Conservation (phyloP, 805 yeast genomes). For the Metschnikowia dekortorum region DNA sequence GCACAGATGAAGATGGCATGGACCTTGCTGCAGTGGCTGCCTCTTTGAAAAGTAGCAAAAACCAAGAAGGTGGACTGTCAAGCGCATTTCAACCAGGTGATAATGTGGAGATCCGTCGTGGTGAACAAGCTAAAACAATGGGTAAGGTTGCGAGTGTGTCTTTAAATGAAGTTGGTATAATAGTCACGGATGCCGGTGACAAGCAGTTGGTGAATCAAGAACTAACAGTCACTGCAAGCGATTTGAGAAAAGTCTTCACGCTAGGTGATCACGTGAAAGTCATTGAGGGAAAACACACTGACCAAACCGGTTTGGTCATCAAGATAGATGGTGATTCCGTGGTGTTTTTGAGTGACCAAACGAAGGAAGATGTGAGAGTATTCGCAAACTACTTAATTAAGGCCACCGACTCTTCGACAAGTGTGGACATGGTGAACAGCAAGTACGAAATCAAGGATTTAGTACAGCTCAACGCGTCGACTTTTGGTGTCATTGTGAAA, state of each 20-base stretch:
- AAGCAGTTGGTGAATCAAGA: slow-evolving; percentile 49
- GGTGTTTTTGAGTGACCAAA: slow-evolving; percentile 83
- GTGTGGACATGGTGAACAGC: slow-evolving; percentile 59
- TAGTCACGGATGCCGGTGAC: slow-evolving; percentile 54
- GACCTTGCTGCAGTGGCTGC: slow-evolving; percentile 85
- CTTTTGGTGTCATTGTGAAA: slow-evolving; percentile 83
- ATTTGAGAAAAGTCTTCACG: slow-evolving; percentile 77
- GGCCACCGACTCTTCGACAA: slow-evolving; percentile 76
- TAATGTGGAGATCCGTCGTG: slow-evolving; percentile 83
- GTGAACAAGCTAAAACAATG: slow-evolving; percentile 87
- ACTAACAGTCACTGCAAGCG: slow-evolving; percentile 76
- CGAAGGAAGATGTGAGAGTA: slow-evolving; percentile 83
- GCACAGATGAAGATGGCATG: slow-evolving; percentile 73
- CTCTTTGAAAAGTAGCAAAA: slow-evolving; percentile 57
- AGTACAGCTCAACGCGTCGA: slow-evolving; percentile 79
- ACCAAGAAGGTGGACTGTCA: slow-evolving; percentile 23
- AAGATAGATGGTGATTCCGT: slow-evolving; percentile 79
- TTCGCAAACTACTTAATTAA: slow-evolving; percentile 87
- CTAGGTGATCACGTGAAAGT: slow-evolving; percentile 96
- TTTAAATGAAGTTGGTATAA: slow-evolving; percentile 48
- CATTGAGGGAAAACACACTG: slow-evolving; percentile 83
- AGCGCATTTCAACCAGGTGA: slow-evolving; percentile 84
- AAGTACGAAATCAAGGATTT: slow-evolving; percentile 84
- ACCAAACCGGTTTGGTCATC: slow-evolving; percentile 93
- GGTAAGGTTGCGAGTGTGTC: slow-evolving; percentile 74